phyloP scores from a whole-genome alignment of 768 basidiomycete species.

The Termitomyces sp. region DNA sequence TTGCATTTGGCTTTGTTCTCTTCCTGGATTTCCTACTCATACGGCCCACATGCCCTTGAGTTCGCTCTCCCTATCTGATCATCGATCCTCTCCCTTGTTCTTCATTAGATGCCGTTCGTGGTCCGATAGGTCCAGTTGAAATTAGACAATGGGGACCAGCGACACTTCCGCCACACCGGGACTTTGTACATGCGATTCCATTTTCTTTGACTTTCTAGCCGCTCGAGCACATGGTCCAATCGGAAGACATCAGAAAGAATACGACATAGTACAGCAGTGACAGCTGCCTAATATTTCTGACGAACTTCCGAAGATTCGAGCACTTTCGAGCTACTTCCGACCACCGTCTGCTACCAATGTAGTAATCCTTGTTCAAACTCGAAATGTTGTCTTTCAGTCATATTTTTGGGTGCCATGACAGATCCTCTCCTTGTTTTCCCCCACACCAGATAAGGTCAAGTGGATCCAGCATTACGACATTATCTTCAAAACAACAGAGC shows the following conservation, averaged over 20 bases:
- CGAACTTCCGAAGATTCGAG: background rate
- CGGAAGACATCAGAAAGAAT: background rate
- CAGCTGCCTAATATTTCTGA: background rate
- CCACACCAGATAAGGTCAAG: background rate
- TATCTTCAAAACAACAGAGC: background rate
- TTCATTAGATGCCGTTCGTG: conserved; percentile 2
- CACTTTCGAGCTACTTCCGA: background rate
- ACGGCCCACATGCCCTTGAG: background rate
- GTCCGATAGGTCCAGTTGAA: background rate
- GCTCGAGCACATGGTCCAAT: background rate
- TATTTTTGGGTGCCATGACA: background rate
- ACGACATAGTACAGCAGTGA: background rate
- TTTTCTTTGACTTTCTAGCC: background rate
- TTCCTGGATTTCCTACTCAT: conserved; percentile 2
- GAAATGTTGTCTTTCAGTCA: background rate
- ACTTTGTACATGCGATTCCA: too few relatives aligned
- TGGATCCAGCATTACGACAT: too few relatives aligned
- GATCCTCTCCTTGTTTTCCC: background rate
- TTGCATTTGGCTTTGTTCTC: conserved; percentile 11
- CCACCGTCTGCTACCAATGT: background rate
- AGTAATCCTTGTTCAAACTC: background rate
- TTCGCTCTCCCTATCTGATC: conserved; percentile 7
- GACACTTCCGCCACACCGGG: background rate
- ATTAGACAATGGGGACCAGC: background rate
- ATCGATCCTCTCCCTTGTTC: conserved; percentile 11